Evolutionary conservation across 2,329 filamentous ascomycete genomes (phyloP).

Genomic region (Rugonectria rugulosa): DNA sequence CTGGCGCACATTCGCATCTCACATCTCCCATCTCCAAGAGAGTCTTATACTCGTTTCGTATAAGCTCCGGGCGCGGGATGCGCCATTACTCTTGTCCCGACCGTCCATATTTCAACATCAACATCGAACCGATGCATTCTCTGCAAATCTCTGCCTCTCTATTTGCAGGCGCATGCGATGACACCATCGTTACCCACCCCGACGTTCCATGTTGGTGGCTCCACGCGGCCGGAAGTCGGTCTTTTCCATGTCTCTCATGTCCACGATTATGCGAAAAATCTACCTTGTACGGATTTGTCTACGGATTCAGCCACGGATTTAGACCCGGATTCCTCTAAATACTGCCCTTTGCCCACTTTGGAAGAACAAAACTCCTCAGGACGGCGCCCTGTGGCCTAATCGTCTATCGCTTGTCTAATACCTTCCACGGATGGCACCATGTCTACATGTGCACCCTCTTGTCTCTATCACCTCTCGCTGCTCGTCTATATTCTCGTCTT

Average conservation of each 20-base stretch:
- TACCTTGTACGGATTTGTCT: neutral
- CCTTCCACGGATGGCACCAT: conserved; percentile 18
- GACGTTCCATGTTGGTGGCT: conserved; percentile 17
- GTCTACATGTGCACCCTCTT: neutral
- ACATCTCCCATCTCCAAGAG: too few species aligned
- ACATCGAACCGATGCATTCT: too few species aligned
- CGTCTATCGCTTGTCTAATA: conserved; percentile 19
- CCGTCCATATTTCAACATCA: too few species aligned
- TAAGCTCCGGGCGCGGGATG: conserved; percentile 19
- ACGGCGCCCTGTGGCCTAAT: too few species aligned
- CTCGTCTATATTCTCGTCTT: conserved; percentile 18
- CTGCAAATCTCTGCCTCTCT: conserved; percentile 2
- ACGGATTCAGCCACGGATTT: too few species aligned
- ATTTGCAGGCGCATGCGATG: conserved; percentile 15
- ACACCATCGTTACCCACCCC: conserved; percentile 22
- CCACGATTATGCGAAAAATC: neutral
- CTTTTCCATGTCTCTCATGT: neutral
- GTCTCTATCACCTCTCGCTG: conserved; percentile 2
- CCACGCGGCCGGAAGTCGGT: conserved; percentile 37
- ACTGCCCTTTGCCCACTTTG: neutral
- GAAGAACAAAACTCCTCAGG: neutral
- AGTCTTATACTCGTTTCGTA: conserved; percentile 15
- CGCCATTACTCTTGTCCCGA: conserved; percentile 21
- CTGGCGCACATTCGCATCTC: conserved; percentile 23
- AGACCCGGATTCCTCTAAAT: too few species aligned